phyloP scores from a whole-genome alignment of 345 rosid genomes.

The Citrus inodora region DNA sequence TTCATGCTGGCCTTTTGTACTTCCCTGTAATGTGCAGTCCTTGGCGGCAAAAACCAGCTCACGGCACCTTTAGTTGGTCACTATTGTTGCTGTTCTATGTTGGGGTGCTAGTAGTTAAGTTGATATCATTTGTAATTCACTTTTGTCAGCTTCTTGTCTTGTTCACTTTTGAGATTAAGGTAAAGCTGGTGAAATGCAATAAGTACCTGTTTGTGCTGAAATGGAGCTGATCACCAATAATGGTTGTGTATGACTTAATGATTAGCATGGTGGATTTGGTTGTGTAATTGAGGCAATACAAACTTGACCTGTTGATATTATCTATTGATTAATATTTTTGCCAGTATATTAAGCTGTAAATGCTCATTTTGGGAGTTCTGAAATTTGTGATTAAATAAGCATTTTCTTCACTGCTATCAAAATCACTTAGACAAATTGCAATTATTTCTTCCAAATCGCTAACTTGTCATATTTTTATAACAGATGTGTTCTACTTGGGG shows the following conservation, averaged over 20 bases:
- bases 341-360: neutral
- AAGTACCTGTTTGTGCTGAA: neutral
- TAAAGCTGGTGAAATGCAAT: neutral
- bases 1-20: neutral
- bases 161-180: neutral
- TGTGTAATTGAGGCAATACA: neutral
- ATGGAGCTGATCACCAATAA: neutral
- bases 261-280: neutral
- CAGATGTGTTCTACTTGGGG: conserved; percentile 90
- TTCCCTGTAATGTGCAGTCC: neutral
- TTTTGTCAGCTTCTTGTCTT: neutral
- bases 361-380: neutral
- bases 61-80: neutral
- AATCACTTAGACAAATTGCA: neutral
- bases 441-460: neutral
- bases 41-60: neutral
- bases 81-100: neutral
- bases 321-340: neutral
- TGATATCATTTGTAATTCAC: neutral
- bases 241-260: neutral
- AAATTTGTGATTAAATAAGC: neutral
- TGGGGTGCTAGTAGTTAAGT: neutral
- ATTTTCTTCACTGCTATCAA: neutral
- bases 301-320: neutral
- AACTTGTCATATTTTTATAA: conserved; percentile 16